Percentiles rank a stretch among this genome's conserved stretches.
phyloP scores from a whole-genome alignment of 768 basidiomycete genomes.

The Tylopilus balloui region DNA sequence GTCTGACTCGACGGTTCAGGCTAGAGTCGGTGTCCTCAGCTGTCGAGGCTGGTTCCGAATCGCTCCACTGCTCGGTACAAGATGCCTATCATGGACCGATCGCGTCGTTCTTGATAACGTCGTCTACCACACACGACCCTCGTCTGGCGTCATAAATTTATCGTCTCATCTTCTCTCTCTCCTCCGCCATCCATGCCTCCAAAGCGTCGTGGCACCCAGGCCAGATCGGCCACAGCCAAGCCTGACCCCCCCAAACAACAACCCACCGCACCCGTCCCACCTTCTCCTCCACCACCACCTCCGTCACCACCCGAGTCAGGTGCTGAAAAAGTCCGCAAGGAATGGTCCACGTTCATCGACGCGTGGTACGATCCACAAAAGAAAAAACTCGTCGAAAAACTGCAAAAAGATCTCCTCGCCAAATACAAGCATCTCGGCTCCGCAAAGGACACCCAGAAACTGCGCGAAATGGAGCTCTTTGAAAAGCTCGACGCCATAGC shows the following conservation, averaged over 20 bases:
- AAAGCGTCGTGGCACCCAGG: constrained; percentile 25
- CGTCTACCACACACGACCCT: constrained; percentile 3
- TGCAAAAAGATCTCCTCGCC: constrained; percentile 27
- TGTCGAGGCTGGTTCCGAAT: neutral
- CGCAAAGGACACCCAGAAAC: constrained; percentile 25
- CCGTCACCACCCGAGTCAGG: constrained; percentile 17
- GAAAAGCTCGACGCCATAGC: constrained; percentile 22
- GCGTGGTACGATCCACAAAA: constrained; percentile 31
- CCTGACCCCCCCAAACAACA: constrained; percentile 13
- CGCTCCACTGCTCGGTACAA: neutral
- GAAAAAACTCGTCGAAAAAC: constrained; percentile 28
- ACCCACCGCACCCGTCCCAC: neutral
- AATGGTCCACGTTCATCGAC: constrained; percentile 28
- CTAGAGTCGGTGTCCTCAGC: too few species aligned
- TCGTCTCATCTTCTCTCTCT: neutral
- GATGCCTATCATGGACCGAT: constrained; percentile 34
- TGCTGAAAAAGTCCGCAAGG: constrained; percentile 28
- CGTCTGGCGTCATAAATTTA: constrained; percentile 18
- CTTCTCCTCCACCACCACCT: constrained; percentile 5
- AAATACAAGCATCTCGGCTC: constrained; percentile 30
- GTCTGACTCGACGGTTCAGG: neutral
- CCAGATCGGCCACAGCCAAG: constrained; percentile 14
- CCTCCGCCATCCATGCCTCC: constrained; percentile 21
- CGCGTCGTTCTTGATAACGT: constrained; percentile 29
- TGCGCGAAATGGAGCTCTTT: constrained; percentile 28